Evolutionary conservation across 2,329 filamentous ascomycete genomes (phyloP).

Genomic region (Aureobasidium lini): DNA sequence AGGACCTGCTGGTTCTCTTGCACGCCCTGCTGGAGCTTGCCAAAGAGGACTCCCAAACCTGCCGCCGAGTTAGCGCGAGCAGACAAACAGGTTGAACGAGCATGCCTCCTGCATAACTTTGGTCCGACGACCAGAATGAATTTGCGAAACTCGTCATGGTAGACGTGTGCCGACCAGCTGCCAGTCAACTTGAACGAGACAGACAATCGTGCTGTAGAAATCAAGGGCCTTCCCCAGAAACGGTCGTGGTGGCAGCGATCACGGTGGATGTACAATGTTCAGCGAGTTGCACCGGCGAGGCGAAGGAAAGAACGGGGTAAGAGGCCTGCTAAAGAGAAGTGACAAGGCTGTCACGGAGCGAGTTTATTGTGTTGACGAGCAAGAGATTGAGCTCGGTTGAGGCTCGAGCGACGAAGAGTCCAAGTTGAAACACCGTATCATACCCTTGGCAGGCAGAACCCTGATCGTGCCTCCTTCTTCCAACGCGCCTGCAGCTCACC

Average conservation of each 20-base stretch:
- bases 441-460: not conserved
- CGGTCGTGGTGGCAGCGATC: not conserved
- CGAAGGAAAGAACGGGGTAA: not conserved
- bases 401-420: not conserved
- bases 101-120: conserved; percentile 73
- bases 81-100: not conserved
- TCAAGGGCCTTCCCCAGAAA: conserved; percentile 9
- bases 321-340: not conserved
- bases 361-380: not conserved
- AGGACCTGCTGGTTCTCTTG: conserved; percentile 92
- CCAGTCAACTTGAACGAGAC: not conserved
- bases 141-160: conserved; percentile 82
- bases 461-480: not conserved
- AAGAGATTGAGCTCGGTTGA: conserved; percentile 6
- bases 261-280: not conserved
- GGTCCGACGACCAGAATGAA: conserved; percentile 94
- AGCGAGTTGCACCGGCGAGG: not conserved
- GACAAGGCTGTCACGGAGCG: not conserved
- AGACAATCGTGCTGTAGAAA: not conserved
- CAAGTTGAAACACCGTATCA: conserved; percentile 4
- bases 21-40: conserved; percentile 93
- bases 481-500: not conserved
- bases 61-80: conserved; percentile 11
- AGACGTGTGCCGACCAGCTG: not conserved
- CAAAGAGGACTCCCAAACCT: conserved; percentile 85